Evolutionary conservation across 345 rosid genomes (phyloP), one percentile per base, ranked within the genome.

Genomic region (Hypericum androsaemum): DNA sequence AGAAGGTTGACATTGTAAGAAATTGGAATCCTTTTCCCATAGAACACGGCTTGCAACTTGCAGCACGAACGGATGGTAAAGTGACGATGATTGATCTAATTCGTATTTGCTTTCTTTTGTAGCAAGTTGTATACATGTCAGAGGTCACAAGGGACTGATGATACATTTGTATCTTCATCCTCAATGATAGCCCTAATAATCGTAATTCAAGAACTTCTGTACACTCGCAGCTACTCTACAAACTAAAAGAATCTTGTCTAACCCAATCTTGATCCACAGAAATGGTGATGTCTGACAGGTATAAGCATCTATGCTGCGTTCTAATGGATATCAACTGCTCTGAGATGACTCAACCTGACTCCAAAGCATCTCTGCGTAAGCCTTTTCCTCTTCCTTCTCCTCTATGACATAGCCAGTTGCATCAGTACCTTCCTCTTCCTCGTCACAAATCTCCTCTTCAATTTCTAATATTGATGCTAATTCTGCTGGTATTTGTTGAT

Each of bases 311-410:
- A 22, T 7, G n/a, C n/a, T 10, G 12, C 42, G 43, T 10, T 37
- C 2, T 4, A 8, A 35, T 12, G 51, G 41, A 54, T 39, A 35
- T 78, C 74, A 75, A 44, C 67, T 62, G 60, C 79, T 80, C 61
- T 64, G 61, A n/a, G 82, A 77, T 0, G 80, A 79, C 58, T 81
- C 89, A 22, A 81, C 86, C 61, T 78, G 80, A 55, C 62, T 78
- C 92, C 98, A 86, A 14, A 80, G 75, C 56, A 60, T 73, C 64
- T 76, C 77, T 37, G 80, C 92, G 52, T 86, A 86, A 57, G 77
- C 82, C 64, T 67, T 79, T 54, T 82, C 90, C 53, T 84, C 96
- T 70, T 78, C 82, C 64, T 83, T 80, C 76, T 85, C 96, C 67
- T 76, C 74, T 17, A 40, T 63, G 57, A 58, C 63, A 50, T 54